These are phyloP conservation scores for bread wheat (Triticum aestivum) DNA, from an alignment of 176 grass and related monocot species.

Conservation along the genomic window DNA sequence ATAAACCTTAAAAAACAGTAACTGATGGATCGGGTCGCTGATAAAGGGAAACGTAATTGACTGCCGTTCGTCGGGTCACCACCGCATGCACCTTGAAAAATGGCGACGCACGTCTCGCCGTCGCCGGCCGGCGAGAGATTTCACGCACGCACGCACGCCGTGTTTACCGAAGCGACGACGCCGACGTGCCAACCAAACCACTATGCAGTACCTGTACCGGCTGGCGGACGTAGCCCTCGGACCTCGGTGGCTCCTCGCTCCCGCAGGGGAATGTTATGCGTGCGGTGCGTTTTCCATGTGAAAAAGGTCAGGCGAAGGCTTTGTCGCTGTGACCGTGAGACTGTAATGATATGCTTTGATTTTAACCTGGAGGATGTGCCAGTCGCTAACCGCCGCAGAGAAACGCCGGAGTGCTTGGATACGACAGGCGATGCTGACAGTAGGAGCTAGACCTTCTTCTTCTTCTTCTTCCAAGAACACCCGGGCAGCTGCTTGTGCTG, in stretches of 20 bases:
- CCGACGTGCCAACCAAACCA: no score
- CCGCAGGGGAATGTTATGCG: no score
- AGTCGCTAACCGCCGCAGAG: not conserved
- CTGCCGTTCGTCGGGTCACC: not conserved
- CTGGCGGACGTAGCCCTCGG: no score
- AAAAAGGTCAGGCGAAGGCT: not conserved
- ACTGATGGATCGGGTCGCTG: not conserved
- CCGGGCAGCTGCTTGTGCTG: no score
- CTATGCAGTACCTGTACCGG: no score
- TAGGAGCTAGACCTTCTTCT: not conserved
- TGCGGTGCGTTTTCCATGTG: not conserved
- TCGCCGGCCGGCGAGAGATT: constrained; percentile 4
- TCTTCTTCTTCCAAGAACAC: no score
- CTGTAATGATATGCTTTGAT: not conserved
- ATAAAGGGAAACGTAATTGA: not conserved
- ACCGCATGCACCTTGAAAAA: not conserved
- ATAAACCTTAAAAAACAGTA: not conserved
- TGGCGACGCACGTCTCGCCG: not conserved
- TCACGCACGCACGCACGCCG: not conserved
- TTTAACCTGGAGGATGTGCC: constrained; percentile 25
- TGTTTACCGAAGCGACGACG: no score
- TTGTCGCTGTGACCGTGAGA: not conserved
- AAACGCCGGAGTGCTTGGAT: not conserved
- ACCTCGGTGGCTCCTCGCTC: no score
- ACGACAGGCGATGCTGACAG: constrained; percentile 3